Evolutionary conservation across 2,329 filamentous ascomycete species (phyloP), one percentile per base, ranked within the genome.

Genomic region (Penicillium sp.): DNA sequence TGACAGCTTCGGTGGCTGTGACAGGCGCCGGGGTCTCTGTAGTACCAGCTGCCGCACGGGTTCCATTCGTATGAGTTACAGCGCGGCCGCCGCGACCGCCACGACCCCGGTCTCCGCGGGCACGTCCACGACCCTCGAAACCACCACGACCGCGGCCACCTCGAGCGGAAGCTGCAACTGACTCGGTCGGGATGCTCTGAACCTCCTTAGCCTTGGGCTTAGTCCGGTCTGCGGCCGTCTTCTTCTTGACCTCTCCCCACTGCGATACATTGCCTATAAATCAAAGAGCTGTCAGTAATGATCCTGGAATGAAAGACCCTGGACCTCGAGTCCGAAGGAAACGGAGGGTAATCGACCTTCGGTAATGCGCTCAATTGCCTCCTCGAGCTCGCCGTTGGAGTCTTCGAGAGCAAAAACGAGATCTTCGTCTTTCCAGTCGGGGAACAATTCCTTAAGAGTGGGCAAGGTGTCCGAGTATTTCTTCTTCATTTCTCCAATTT

Each of bases 371-470:
- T 78, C 75, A 69, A 78, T 75, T 57, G 76, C 76, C 54, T 69
- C 70, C 58, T 77, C 73, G 33, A 78, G 68, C 57, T 77, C 74
- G 56, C 76, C 76, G 53, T 77, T 70, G 42, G 75, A 75, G 79
- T 99, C 94, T 74, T 95, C 85, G 54, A 99, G 81, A 56, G 92
- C 92, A 72, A 94, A 94, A 59, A 97, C 85, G 58, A 97, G 84
- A 73, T 97, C 92, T 73, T 92, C 90, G 68, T 96, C 90, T 64
- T 91, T 92, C 94, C 92, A 97, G 74, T 91, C 88, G 54, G 90
- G 85, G 78, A 96, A 96, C 78, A 97, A 86, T 73, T 96, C 92
- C 77, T 90, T 91, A 71, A 99, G 85, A 66, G 87, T 85, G 56
- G 80, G 80, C 64, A 96, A 83, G 77, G 92, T 89, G 67, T 79